Base-by-base conservation (phyloP, 1,284 basidiomycete species). In the Pseudozyma hubeiensis region DNA sequence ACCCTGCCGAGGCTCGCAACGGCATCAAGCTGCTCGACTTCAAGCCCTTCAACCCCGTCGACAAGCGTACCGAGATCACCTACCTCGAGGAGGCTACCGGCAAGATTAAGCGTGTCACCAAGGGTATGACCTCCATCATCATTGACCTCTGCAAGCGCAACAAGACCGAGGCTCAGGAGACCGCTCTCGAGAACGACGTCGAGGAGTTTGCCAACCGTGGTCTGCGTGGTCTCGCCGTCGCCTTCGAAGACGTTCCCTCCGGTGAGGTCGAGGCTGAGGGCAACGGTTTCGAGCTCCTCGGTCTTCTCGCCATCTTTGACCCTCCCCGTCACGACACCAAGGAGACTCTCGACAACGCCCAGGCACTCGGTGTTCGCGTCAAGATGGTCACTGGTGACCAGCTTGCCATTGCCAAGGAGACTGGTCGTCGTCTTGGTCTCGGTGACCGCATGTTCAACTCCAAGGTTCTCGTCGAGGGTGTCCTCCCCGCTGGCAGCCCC, bases 311-410 rank as follows among this genome's bases (percentile, higher is more conserved):
- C 78, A 98, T 98, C 88, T 97, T 94, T 87, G 95, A 98, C 86
- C 96, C 95, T 78, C 95, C 95, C 77, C 93, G 95, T 87, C 92
- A 92, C 9, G 96, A 99, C 86, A 99, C 96, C 86, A 97, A 97
- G 89, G 93, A 97, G 87, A 99, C 96, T 39, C 97, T 99, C 84
- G 94, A 97, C 85, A 94, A 97, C 86, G 95, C 95, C 66, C 88
- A 94, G 72, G 91, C 91, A 67, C 93, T 98, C 85, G 95, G 96
- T 87, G 94, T 98, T 79, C 92, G 92, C 86, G 95, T 98, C 86
- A 98, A 98, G 91, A 98, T 98, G 96, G 94, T 97, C 75, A 98
- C 95, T 50, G 95, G 95, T 90, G 95, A 98, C 86, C 94, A 97
- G 88, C 93, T 98, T 84, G 95, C 96, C 80, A 98, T 98, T 67